phyloP scores from a whole-genome alignment of 495 filamentous ascomycete species.

The Pyrenopolyporus hunteri region DNA sequence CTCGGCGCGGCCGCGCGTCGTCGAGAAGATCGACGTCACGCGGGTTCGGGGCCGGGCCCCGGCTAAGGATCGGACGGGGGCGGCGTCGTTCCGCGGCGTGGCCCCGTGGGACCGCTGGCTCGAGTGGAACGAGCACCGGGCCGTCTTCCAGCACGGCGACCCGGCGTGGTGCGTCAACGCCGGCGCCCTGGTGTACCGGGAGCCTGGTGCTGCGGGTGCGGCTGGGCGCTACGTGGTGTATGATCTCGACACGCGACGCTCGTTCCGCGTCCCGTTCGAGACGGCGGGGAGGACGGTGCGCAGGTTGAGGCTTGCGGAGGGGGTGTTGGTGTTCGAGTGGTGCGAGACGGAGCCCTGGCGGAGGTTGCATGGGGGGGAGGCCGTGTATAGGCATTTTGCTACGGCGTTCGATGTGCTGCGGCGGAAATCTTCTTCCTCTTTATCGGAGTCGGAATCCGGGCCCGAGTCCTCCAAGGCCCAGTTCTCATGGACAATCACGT shows the following conservation, averaged over 20 bases:
- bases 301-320: conserved; percentile 61
- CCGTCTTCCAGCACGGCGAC: conserved; percentile 58
- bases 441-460: neutral
- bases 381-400: conserved; percentile 68
- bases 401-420: conserved; percentile 63
- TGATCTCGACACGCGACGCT: conserved; percentile 57
- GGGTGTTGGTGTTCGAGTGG: conserved; percentile 69
- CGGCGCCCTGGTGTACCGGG: conserved; percentile 64
- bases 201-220: conserved; percentile 23
- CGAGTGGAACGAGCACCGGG: conserved; percentile 50
- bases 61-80: neutral
- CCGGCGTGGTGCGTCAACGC: conserved; percentile 63
- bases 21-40: conserved; percentile 53
- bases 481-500: conserved; percentile 54
- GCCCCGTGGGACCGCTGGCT: conserved; percentile 64
- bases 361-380: conserved; percentile 62
- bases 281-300: conserved; percentile 60
- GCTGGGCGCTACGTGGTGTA: conserved; percentile 52
- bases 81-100: conserved; percentile 47
- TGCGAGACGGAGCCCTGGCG: conserved; percentile 64
- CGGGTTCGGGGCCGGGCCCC: conserved; percentile 23
- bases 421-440: neutral
- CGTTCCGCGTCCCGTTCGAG: conserved; percentile 61
- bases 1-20: conserved; percentile 53
- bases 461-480: neutral